Evolutionary conservation across 2,329 filamentous ascomycete genomes (phyloP).

Genomic region (Podosphaera xanthii): DNA sequence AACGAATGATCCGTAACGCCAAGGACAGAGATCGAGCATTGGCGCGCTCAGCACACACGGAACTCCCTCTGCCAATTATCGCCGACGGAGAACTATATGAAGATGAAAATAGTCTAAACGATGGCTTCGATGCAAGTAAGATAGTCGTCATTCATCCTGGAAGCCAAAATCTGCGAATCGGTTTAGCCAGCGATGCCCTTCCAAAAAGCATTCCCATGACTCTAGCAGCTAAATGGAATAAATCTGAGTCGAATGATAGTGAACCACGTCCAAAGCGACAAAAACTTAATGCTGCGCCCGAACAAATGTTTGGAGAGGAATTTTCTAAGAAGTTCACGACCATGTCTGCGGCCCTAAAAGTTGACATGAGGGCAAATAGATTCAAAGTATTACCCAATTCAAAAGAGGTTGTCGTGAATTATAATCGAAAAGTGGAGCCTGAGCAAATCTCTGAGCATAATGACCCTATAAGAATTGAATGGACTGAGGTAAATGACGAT

Average conservation of each 20-base stretch:
- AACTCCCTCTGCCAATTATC: slow-evolving; percentile 35
- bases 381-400: slow-evolving; percentile 91
- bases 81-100: slow-evolving; percentile 23
- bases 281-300: slow-evolving; percentile 30
- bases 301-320: slow-evolving; percentile 77
- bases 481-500: slow-evolving; percentile 57
- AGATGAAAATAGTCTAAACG: slow-evolving; percentile 31
- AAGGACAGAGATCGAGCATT: slow-evolving; percentile 74
- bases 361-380: slow-evolving; percentile 82
- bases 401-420: slow-evolving; percentile 85
- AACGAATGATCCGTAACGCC: slow-evolving; percentile 62
- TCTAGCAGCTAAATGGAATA: slow-evolving; percentile 54
- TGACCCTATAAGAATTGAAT: slow-evolving; percentile 79
- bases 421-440: slow-evolving; percentile 62
- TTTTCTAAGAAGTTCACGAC: slow-evolving; percentile 51
- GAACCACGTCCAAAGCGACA: slow-evolving; percentile 55
- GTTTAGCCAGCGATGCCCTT: slow-evolving; percentile 82
- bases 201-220: slow-evolving; percentile 90
- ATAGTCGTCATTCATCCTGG: slow-evolving; percentile 89
- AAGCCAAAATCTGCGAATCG: slow-evolving; percentile 85
- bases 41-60: slow-evolving; percentile 48
- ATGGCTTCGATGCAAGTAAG: slow-evolving; percentile 56
- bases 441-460: slow-evolving; percentile 88
- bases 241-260: slow-evolving; percentile 65
- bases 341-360: slow-evolving; percentile 69